phyloP scores from a whole-genome alignment of 306 rosid species.

The Medicago lupulina region DNA sequence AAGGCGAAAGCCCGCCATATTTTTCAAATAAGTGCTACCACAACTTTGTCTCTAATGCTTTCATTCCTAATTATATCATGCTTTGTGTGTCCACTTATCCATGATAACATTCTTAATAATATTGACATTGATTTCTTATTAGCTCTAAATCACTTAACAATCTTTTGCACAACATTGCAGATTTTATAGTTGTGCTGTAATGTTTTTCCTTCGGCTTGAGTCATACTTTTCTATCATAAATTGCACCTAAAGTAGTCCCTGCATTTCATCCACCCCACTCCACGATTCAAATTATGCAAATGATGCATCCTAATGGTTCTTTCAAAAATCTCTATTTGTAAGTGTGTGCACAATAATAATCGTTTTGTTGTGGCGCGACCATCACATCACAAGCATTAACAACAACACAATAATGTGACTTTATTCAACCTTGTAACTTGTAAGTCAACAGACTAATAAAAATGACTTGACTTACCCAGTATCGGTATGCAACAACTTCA shows the following conservation, averaged over 20 bases:
- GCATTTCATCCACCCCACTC: slow-evolving; percentile 10
- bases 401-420: slow-evolving; percentile 39
- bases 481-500: slow-evolving; percentile 89
- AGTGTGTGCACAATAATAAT: not conserved
- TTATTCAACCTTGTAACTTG: slow-evolving; percentile 25
- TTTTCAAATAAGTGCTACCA: not conserved
- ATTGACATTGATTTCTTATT: not conserved
- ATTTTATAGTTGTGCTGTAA: not conserved
- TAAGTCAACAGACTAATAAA: slow-evolving; percentile 46
- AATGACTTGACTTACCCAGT: slow-evolving; percentile 75
- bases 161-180: not conserved
- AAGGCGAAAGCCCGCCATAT: not conserved
- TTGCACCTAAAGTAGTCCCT: not conserved
- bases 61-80: not conserved
- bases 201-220: not conserved
- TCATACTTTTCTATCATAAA: slow-evolving; percentile 1
- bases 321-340: not conserved
- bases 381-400: slow-evolving; percentile 23
- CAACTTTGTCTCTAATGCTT: slow-evolving; percentile 3
- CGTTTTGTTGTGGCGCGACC: slow-evolving; percentile 29
- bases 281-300: not conserved
- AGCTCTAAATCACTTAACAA: not conserved
- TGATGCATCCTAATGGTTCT: not conserved
- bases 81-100: not conserved
- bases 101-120: not conserved